phyloP scores from a whole-genome alignment of 2,329 filamentous ascomycete species.

The Colletotrichum agaves region DNA sequence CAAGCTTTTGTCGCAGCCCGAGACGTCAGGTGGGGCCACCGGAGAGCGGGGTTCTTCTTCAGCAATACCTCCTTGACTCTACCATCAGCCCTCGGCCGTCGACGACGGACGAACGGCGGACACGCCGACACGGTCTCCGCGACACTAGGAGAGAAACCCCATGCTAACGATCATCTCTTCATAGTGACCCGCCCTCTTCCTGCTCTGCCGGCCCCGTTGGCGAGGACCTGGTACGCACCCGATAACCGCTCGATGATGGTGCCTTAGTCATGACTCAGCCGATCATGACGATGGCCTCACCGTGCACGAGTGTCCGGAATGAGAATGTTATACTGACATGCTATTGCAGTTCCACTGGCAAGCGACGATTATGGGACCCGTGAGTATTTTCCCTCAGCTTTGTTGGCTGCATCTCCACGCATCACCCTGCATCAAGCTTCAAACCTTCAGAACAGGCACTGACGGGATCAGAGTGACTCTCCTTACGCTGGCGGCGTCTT shows the following conservation, averaged over 20 bases:
- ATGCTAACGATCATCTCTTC: constrained; percentile 45
- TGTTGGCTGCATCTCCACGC: background rate
- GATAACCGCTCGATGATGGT: constrained; percentile 33
- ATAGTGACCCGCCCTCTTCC: constrained; percentile 95
- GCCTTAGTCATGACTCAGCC: constrained; percentile 36
- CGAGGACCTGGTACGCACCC: constrained; percentile 89
- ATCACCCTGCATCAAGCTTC: background rate
- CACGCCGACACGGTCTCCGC: too few species aligned
- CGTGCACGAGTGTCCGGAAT: too few species aligned
- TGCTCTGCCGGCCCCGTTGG: constrained; percentile 97
- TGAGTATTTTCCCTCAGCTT: constrained; percentile 63
- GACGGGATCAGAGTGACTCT: constrained; percentile 77
- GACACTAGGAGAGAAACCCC: background rate
- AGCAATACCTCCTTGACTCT: constrained; percentile 26
- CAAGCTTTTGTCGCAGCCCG: constrained; percentile 41
- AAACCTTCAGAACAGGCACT: background rate
- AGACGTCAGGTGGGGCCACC: constrained; percentile 50
- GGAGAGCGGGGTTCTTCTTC: constrained; percentile 49
- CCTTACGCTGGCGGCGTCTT: constrained; percentile 99
- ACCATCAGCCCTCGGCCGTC: background rate
- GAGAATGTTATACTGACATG: constrained; percentile 28
- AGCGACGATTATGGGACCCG: constrained; percentile 99
- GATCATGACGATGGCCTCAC: constrained; percentile 38
- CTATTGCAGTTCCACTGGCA: constrained; percentile 94
- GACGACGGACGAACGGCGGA: constrained; percentile 8